Conservation (phyloP, 371 early-diverging fungal genomes). For the Zopfochytrium polystomum region DNA sequence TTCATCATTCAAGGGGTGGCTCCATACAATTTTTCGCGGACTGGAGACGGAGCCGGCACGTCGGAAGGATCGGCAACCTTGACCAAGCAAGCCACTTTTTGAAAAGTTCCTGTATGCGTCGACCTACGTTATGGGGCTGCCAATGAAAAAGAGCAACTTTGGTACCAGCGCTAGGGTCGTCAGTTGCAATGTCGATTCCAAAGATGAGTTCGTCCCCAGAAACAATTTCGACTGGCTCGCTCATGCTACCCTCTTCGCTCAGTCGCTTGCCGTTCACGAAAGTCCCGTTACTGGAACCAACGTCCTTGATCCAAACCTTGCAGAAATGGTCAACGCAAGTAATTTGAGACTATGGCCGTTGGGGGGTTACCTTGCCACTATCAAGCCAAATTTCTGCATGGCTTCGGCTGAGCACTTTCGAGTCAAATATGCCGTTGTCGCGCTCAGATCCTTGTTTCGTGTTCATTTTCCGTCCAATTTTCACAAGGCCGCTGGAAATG, state of each 20-base stretch:
- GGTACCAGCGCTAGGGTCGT: conserved; percentile 51
- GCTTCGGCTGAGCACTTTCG: conserved; percentile 76
- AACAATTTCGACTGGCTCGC: conserved; percentile 60
- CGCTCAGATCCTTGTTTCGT: conserved; percentile 62
- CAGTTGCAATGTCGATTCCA: conserved; percentile 80
- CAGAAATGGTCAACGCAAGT: background rate
- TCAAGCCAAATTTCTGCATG: conserved; percentile 84
- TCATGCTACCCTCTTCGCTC: conserved; percentile 65
- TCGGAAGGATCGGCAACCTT: conserved; percentile 39
- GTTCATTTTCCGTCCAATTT: conserved; percentile 74
- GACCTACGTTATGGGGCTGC: too few relatives aligned
- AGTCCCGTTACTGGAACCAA: conserved; percentile 83
- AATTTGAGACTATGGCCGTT: background rate
- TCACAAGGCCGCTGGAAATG: conserved; percentile 43
- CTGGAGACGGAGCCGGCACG: conserved; percentile 15
- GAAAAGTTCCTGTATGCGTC: conserved; percentile 54
- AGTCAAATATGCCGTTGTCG: conserved; percentile 80
- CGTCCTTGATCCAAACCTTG: conserved; percentile 61
- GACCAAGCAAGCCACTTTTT: conserved; percentile 66
- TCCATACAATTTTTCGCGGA: too few relatives aligned
- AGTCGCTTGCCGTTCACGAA: conserved; percentile 77
- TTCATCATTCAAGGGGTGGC: background rate
- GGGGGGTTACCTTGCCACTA: conserved; percentile 55
- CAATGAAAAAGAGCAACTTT: too few relatives aligned
- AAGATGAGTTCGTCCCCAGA: conserved; percentile 73